A percentile compares a stretch with the other conserved stretches of the same genome.
Conservation (phyloP, 306 rosid genomes). For the Glycine soja region DNA sequence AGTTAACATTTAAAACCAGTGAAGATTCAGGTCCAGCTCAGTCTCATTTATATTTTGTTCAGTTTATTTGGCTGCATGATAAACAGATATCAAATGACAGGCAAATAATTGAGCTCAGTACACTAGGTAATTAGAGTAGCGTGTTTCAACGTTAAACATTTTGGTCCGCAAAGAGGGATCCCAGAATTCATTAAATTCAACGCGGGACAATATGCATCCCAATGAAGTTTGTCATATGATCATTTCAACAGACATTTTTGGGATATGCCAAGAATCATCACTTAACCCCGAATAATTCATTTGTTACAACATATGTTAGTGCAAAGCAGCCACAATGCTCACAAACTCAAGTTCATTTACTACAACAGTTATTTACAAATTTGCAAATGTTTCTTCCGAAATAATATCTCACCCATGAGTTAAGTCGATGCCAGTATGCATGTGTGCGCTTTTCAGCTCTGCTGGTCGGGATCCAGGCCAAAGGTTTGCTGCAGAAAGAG, state of each 20-base stretch:
- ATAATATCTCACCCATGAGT: slow-evolving; percentile 72
- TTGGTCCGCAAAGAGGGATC: neutral
- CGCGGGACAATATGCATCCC: neutral
- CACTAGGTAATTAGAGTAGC: neutral
- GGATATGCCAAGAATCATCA: slow-evolving; percentile 26
- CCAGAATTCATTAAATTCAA: slow-evolving; percentile 3
- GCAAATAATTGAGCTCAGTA: neutral
- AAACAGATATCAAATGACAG: slow-evolving; percentile 21
- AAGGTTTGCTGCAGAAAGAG: slow-evolving; percentile 54
- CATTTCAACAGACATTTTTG: neutral
- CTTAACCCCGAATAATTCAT: slow-evolving; percentile 42
- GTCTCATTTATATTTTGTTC: neutral
- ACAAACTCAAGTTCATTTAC: slow-evolving; percentile 67
- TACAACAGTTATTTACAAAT: slow-evolving; percentile 81
- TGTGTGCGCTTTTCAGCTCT: slow-evolving; percentile 61
- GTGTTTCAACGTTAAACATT: neutral
- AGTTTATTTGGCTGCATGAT: neutral
- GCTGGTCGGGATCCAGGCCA: slow-evolving; percentile 75
- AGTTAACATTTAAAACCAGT: neutral
- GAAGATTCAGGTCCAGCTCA: neutral
- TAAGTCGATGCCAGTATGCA: slow-evolving; percentile 81
- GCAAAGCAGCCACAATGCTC: slow-evolving; percentile 61
- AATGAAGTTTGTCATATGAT: neutral
- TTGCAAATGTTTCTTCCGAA: slow-evolving; percentile 52
- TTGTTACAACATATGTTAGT: slow-evolving; percentile 64